Conservation (phyloP, 2,329 filamentous ascomycete genomes). For the Fusarium gaditjirri region DNA sequence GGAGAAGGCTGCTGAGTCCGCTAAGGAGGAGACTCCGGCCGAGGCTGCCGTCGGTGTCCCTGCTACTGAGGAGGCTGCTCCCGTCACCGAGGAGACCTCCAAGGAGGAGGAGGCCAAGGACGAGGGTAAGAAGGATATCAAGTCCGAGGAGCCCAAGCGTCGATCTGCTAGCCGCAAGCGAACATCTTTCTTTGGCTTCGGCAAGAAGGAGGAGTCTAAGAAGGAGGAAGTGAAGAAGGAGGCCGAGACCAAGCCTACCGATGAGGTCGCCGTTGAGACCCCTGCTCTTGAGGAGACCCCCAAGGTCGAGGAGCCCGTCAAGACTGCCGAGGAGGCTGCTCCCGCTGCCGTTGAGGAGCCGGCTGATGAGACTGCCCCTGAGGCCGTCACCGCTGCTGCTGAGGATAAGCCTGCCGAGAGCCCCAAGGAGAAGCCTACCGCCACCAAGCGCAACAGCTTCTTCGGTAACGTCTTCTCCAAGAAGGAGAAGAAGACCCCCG, state of each 20-base stretch:
- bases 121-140: conserved; percentile 56
- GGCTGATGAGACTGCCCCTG: conserved; percentile 52
- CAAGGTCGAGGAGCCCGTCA: conserved; percentile 67
- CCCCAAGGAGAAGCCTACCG: conserved; percentile 57
- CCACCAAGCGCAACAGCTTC: conserved; percentile 66
- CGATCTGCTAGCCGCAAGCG: conserved; percentile 74
- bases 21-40: conserved; percentile 48
- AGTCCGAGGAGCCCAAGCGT: conserved; percentile 69
- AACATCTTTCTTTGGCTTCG: conserved; percentile 70
- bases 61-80: conserved; percentile 40
- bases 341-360: conserved; percentile 54
- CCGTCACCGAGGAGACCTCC: conserved; percentile 48
- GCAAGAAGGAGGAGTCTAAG: conserved; percentile 63
- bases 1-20: conserved; percentile 51
- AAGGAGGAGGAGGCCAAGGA: conserved; percentile 51
- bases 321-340: conserved; percentile 51
- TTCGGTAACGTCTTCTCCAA: conserved; percentile 63
- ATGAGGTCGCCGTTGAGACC: conserved; percentile 46
- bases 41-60: conserved; percentile 43
- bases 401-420: conserved; percentile 53
- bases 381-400: conserved; percentile 46
- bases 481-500: conserved; percentile 69
- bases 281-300: conserved; percentile 49
- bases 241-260: conserved; percentile 52
- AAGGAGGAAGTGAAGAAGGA: conserved; percentile 61